Base-by-base conservation (phyloP, 257 asterid genomes). In the Plantago ovata region DNA sequence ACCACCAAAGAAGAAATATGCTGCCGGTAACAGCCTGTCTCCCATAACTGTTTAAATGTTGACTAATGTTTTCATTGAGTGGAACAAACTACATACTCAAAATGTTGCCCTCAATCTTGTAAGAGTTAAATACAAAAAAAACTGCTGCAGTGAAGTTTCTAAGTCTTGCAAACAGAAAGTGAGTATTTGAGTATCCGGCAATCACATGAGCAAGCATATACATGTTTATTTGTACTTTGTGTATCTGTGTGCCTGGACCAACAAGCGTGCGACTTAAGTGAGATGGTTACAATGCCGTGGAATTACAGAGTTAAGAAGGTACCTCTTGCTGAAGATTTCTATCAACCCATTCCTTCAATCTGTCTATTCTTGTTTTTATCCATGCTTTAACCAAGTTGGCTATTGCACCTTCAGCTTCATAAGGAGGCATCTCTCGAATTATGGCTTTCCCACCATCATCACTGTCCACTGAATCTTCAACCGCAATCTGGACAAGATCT, bases 391-490 rank as follows among this genome's bases (percentile, higher is more conserved):
- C 95, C 84, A 89, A 33, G 72, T 81, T 84, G 58, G 89, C 95
- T 22, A 93, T 89, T 13, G 78, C 93, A 61, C 89, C 85, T 77
- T 93, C 96, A 66, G 97, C 97, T 77, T 93, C 99, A 69, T 68
- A 93, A 63, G 99, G 99, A 47, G 96, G 95, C 99, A 93, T 93
- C 82, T 93, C 99, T 24, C 99, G 97, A 18, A 93, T 86, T 62
- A 92, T 88, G 70, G 94, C 96, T 78, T 93, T 93, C 56, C 99
- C 99, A 42, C 99, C 99, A 84, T 93, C 99, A 73, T 89, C 99
- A 56, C 99, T 82, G 33, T 93, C 97, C 62, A 93, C 99, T 20
- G 99, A 82, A 78, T 93, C 99, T 76, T 89, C 96, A 63, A 93
- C 99, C 38, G 99, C 99, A 71, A 82, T 84, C 66, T 74, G 93